These are phyloP conservation scores for Coniochaeta pulveracea DNA, from an alignment of 2,329 filamentous ascomycete species.

Conservation along the genomic window DNA sequence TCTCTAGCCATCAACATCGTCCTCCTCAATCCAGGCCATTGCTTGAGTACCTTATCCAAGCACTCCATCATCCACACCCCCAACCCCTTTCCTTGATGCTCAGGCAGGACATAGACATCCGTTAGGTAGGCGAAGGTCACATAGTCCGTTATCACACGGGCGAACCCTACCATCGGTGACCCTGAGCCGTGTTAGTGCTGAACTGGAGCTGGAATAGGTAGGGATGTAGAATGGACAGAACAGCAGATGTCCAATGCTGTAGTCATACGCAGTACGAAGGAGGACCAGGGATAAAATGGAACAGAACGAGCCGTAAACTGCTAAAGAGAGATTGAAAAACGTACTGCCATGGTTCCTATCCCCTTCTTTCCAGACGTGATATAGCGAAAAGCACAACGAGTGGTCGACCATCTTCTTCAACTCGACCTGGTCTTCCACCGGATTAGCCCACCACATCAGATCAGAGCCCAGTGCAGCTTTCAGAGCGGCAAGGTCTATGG, in stretches of 20 bases:
- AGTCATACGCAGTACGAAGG: too few species aligned
- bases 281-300: too few species aligned
- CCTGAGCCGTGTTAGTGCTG: too few species aligned
- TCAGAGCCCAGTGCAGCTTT: constrained; percentile 45
- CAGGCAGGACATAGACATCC: constrained; percentile 53
- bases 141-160: constrained; percentile 57
- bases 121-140: constrained; percentile 59
- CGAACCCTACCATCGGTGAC: constrained; percentile 37
- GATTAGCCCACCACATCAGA: constrained; percentile 50
- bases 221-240: too few species aligned
- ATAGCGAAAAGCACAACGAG: constrained; percentile 50
- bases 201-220: too few species aligned
- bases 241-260: too few species aligned
- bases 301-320: too few species aligned
- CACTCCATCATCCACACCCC: constrained; percentile 54
- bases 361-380: constrained; percentile 21
- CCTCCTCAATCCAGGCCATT: constrained; percentile 48
- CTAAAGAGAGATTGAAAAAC: too few species aligned
- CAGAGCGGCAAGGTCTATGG: constrained; percentile 41
- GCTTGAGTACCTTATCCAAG: constrained; percentile 42
- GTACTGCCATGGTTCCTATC: constrained; percentile 7
- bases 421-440: constrained; percentile 29
- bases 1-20: constrained; percentile 40
- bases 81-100: constrained; percentile 49
- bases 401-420: constrained; percentile 42